Evolutionary conservation across 2,329 filamentous ascomycete species (phyloP), one percentile per base, ranked within the genome.

Genomic region (Paraphaeosphaeria minitans): DNA sequence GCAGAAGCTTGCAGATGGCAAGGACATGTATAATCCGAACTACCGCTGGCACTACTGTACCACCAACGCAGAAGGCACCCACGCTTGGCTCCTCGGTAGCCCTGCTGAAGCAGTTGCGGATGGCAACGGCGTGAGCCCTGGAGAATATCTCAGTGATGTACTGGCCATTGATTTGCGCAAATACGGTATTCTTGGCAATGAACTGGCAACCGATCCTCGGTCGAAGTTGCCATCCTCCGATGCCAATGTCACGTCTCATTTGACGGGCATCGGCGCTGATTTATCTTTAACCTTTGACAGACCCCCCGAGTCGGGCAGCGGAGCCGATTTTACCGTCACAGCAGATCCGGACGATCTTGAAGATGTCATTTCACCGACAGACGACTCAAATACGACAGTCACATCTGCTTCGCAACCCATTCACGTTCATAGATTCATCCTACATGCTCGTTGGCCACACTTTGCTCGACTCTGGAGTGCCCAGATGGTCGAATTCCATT

Each of bases 21-120:
- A 92, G 51, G 95, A 99, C 73, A 89, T 99, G 35, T 99, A 97
- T 79, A 91, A 91, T 66, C 82, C 88, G 0, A 92, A 90, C n/a
- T 98, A 95, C 75, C 87, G 94, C 59, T 99, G 95, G 95, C 94
- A 98, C 76, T 99, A 99, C 74, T 98, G 95, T 75, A 96, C 93
- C 3, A 90, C 97, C 78, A 96, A 97, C 73, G 89, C 95, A 60
- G 92, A 96, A 68, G 94, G 94, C 6, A 97, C 95, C 7, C 97
- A 96, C 74, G 95, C 93, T 8, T 99, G 95, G 93, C 82, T 99
- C 24, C 84, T 99, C n/a, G 95, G 95, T 9, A 97, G 93, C 70
- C 91, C 91, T 2, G 89, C 91, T 3, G 92, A 97, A 63, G 80
- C 84, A 42, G 80, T 84, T 19, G 82, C 84, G 7, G 87, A 88